These are phyloP conservation scores for Mucor irregularis DNA, from an alignment of 371 early-diverging fungal genomes.

Conservation along the genomic window DNA sequence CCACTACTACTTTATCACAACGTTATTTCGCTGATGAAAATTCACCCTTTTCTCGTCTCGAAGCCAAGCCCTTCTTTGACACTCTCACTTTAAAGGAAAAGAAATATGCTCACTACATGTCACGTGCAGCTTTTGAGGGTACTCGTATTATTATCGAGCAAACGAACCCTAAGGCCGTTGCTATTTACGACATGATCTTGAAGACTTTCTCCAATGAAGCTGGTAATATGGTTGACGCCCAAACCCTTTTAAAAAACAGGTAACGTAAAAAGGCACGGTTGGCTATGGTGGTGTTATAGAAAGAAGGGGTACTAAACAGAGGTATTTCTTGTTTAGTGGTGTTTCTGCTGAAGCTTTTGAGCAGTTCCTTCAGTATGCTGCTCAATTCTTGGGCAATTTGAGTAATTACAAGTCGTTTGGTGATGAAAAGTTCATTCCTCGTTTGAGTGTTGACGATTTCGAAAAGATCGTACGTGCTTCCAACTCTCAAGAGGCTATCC, in stretches of 20 bases:
- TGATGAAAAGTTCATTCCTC: conserved; percentile 67
- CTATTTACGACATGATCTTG: conserved; percentile 44
- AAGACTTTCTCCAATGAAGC: conserved; percentile 25
- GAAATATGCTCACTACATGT: conserved; percentile 63
- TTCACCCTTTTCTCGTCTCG: conserved; percentile 50
- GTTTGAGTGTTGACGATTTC: conserved; percentile 34
- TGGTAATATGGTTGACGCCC: conserved; percentile 25
- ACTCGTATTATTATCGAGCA: conserved; percentile 49
- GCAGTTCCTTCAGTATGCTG: conserved; percentile 56
- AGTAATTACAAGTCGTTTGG: conserved; percentile 67
- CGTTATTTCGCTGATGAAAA: conserved; percentile 51
- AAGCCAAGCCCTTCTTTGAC: conserved; percentile 57
- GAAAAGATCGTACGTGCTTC: conserved; percentile 41
- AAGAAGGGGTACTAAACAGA: too few species aligned
- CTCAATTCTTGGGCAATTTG: conserved; percentile 53
- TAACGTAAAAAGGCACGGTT: neutral
- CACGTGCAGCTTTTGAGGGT: conserved; percentile 60
- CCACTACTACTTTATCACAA: conserved; percentile 18
- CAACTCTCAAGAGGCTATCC: conserved; percentile 22
- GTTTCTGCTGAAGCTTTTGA: conserved; percentile 52
- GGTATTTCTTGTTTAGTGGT: conserved; percentile 31
- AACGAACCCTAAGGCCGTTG: conserved; percentile 41
- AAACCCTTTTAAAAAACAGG: conserved; percentile 31
- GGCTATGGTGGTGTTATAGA: too few species aligned
- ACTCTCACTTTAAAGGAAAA: conserved; percentile 50